These are phyloP conservation scores for Cytospora paraplurivora DNA, from an alignment of 2,329 filamentous ascomycete genomes.

Conservation along the genomic window DNA sequence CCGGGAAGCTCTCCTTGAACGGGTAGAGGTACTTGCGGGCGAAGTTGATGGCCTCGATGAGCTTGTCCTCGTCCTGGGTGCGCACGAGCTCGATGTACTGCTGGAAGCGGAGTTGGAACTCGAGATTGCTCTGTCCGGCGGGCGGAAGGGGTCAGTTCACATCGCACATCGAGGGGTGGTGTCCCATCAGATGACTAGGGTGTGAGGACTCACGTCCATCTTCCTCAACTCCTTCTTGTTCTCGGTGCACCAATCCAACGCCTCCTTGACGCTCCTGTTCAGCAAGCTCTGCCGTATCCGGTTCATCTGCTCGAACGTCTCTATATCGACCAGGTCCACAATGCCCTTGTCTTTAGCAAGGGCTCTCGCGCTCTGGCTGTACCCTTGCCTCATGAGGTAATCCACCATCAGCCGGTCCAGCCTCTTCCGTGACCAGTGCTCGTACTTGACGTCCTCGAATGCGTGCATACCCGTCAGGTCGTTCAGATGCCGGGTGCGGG, in stretches of 20 bases:
- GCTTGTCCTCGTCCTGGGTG: constrained; percentile 61
- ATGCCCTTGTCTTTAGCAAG: constrained; percentile 77
- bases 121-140: constrained; percentile 68
- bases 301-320: constrained; percentile 82
- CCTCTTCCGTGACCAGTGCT: constrained; percentile 80
- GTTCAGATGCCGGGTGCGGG: constrained; percentile 78
- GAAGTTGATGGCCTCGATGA: constrained; percentile 77
- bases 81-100: constrained; percentile 93
- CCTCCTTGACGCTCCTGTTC: constrained; percentile 72
- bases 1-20: constrained; percentile 65
- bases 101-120: constrained; percentile 91
- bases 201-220: constrained; percentile 63
- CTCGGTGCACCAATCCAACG: constrained; percentile 86
- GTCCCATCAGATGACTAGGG: not conserved
- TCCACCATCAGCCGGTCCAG: constrained; percentile 89
- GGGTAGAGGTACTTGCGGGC: constrained; percentile 79
- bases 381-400: constrained; percentile 84
- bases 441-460: constrained; percentile 90
- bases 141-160: constrained; percentile 2
- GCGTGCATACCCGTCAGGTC: constrained; percentile 78
- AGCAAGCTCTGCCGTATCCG: constrained; percentile 74
- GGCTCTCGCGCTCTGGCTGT: constrained; percentile 72
- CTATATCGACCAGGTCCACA: constrained; percentile 80
- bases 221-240: constrained; percentile 92
- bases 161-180: not conserved